Evolutionary conservation across 108 stramenopile genomes (phyloP), one percentile per base, ranked within the genome.

Genomic region (Pseudonitzschia multistriata): DNA sequence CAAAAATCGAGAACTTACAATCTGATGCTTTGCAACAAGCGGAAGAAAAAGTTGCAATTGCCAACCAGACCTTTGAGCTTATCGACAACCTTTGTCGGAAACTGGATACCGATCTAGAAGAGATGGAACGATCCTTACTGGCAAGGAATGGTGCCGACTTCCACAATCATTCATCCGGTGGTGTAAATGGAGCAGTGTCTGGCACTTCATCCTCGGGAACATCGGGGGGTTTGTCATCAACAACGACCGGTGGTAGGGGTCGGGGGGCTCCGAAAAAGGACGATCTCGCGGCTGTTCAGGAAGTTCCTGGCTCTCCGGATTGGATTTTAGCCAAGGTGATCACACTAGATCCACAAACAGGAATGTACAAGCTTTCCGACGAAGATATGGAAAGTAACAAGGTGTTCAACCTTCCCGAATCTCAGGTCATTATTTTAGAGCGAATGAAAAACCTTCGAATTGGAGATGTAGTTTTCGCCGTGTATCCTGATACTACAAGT

Each of bases 251-350:
- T 72, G 73, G n/a, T 22, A 17, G 52, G 31, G 57, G 27, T n/a
- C 11, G 57, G n/a, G 10, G 31, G n/a, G 57, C 31, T 11, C 57
- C 57, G 5, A 79, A 80, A 53, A 76, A 79, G 25, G 81, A 88
- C 73, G 84, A 94, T 45, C 63, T 94, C 50, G 92, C 92, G 8
- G 92, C 92, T 15, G 83, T 91, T 22, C 89, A 94, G 70, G 79
- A 80, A 0, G 65, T 62, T 19, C 78, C 87, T 22, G 80, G 84
- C 11, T 66, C 76, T 5, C 66, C 81, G 0, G 92, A 94, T 52
- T 94, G 92, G 92, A 91, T 94, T 71, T 73, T 94, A n/a, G 89
- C 89, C 45, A 91, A 90, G 70, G 87, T 94, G 15, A 73, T 90
- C 39, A 69, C 81, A 3, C 71, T 79, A 50, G 89, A 94, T 78